These are phyloP conservation scores for Zygosaccharomyces siamensis DNA, from an alignment of 805 yeast species.

Conservation along the genomic window DNA sequence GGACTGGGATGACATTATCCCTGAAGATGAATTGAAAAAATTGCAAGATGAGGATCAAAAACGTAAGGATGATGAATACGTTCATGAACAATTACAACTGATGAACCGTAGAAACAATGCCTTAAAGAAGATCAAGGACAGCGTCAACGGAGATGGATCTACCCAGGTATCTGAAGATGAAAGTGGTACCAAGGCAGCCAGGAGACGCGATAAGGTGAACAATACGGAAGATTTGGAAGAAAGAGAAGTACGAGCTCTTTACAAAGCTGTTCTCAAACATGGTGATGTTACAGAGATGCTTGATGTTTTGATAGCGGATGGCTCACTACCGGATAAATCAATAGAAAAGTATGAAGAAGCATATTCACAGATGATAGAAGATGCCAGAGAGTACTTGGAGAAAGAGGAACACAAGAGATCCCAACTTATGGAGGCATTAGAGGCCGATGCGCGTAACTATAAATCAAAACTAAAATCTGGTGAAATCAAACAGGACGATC, in stretches of 20 bases:
- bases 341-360: constrained; percentile 72
- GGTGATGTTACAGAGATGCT: constrained; percentile 77
- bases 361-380: constrained; percentile 63
- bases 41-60: constrained; percentile 89
- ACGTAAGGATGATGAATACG: constrained; percentile 76
- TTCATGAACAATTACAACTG: constrained; percentile 87
- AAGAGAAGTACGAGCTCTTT: constrained; percentile 79
- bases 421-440: constrained; percentile 52
- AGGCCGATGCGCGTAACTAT: constrained; percentile 54
- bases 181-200: constrained; percentile 38
- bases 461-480: constrained; percentile 41
- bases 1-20: constrained; percentile 98
- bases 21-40: constrained; percentile 83
- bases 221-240: constrained; percentile 65
- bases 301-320: constrained; percentile 86
- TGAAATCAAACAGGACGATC: constrained; percentile 31
- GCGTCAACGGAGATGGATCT: constrained; percentile 41
- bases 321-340: constrained; percentile 78
- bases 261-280: constrained; percentile 70
- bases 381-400: constrained; percentile 55
- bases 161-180: constrained; percentile 40
- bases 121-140: constrained; percentile 49
- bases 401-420: constrained; percentile 62
- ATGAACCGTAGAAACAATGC: constrained; percentile 77
- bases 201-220: constrained; percentile 37